Evolutionary conservation across 2,329 filamentous ascomycete species (phyloP).

Genomic region (Botrytis tulipae): DNA sequence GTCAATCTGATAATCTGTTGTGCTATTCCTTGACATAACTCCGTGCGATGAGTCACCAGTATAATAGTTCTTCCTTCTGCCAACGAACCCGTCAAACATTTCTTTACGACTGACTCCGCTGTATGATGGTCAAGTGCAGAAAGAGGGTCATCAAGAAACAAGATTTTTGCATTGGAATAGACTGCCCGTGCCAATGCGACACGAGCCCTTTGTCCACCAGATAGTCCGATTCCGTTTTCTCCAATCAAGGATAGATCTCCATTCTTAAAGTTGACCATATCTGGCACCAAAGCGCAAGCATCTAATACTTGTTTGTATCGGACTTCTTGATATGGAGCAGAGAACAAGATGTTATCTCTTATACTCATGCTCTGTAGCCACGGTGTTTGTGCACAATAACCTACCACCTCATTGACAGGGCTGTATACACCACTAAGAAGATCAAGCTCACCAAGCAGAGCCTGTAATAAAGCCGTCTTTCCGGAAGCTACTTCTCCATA

Average conservation of each 20-base stretch:
- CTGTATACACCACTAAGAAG: conserved; percentile 40
- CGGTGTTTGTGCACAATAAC: conserved; percentile 63
- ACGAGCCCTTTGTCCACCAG: conserved; percentile 59
- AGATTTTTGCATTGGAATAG: conserved; percentile 53
- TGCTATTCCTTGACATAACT: conserved; percentile 71
- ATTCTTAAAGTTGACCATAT: conserved; percentile 61
- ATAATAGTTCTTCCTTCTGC: conserved; percentile 53
- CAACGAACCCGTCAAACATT: conserved; percentile 55
- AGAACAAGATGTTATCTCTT: conserved; percentile 66
- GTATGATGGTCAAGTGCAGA: conserved; percentile 64
- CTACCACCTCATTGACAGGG: conserved; percentile 55
- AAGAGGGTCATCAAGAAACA: conserved; percentile 59
- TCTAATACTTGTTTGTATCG: conserved; percentile 68
- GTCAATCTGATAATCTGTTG: conserved; percentile 70
- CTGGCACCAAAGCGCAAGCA: conserved; percentile 59
- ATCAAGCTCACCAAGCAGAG: conserved; percentile 38
- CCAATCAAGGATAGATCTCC: conserved; percentile 62
- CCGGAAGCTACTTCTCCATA: conserved; percentile 63
- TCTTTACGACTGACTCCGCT: conserved; percentile 58
- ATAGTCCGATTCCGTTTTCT: conserved; percentile 60
- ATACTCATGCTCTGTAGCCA: conserved; percentile 71
- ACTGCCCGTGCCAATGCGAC: conserved; percentile 60
- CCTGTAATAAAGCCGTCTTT: conserved; percentile 50
- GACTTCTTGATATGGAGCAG: conserved; percentile 63
- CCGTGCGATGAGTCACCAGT: conserved; percentile 63